Conservation (phyloP, 1,284 basidiomycete species). For the Heterobasidion occidentale region DNA sequence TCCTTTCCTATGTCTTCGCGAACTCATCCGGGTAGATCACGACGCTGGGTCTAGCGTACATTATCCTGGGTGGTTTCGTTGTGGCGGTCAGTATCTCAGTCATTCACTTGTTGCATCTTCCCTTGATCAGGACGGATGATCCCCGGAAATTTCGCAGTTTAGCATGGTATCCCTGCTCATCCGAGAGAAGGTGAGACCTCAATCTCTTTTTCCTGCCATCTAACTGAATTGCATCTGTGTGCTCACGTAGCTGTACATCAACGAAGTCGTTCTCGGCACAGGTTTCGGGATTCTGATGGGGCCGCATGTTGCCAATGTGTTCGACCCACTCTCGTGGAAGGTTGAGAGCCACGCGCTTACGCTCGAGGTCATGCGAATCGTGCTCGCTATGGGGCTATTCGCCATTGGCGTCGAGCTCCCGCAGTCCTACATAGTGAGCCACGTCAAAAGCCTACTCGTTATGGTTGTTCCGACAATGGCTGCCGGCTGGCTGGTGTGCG, state of each 20-base stretch:
- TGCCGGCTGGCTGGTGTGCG: slow-evolving; percentile 58
- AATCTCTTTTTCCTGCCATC: neutral
- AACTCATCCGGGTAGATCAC: slow-evolving; percentile 6
- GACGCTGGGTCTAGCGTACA: slow-evolving; percentile 6
- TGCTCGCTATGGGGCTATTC: slow-evolving; percentile 64
- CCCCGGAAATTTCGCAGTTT: slow-evolving; percentile 6
- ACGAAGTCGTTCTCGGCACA: slow-evolving; percentile 90
- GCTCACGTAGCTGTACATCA: slow-evolving; percentile 62
- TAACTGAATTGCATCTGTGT: neutral
- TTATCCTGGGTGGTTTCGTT: slow-evolving; percentile 11
- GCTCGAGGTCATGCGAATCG: slow-evolving; percentile 69
- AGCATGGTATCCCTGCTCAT: slow-evolving; percentile 10
- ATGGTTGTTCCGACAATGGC: slow-evolving; percentile 73
- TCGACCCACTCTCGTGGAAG: slow-evolving; percentile 79
- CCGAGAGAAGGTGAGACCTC: slow-evolving; percentile 9
- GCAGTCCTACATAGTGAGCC: slow-evolving; percentile 53
- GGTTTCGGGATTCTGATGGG: slow-evolving; percentile 69
- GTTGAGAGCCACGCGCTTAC: slow-evolving; percentile 51
- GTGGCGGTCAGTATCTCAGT: slow-evolving; percentile 6
- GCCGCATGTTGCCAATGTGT: slow-evolving; percentile 68
- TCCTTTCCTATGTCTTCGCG: neutral
- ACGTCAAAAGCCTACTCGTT: slow-evolving; percentile 48
- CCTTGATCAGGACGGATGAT: neutral
- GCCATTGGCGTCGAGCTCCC: slow-evolving; percentile 72
- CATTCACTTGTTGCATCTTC: neutral